These are phyloP conservation scores for Eucalyptus sideroxylon DNA, from an alignment of 345 rosid species.

Conservation along the genomic window DNA sequence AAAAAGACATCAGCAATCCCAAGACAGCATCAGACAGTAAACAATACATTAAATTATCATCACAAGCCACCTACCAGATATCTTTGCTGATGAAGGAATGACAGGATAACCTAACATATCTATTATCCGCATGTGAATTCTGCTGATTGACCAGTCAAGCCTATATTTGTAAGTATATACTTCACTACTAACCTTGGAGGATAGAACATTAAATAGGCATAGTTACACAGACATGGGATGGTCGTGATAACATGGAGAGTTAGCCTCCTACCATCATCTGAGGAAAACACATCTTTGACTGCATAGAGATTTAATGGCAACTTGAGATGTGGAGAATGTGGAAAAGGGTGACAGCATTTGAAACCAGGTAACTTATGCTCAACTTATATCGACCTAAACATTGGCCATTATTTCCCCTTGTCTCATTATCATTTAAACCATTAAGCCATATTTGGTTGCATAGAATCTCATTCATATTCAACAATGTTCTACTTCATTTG, in stretches of 20 bases:
- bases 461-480: background rate
- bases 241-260: background rate
- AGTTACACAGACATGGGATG: background rate
- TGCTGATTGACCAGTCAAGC: background rate
- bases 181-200: background rate
- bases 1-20: background rate
- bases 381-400: background rate
- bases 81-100: background rate
- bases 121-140: background rate
- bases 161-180: background rate
- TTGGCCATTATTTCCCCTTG: background rate
- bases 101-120: background rate
- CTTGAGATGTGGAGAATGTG: background rate
- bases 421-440: background rate
- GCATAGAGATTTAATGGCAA: background rate
- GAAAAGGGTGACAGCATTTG: background rate
- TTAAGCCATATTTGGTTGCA: background rate
- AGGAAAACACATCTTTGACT: background rate
- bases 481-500: background rate
- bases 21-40: background rate
- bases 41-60: background rate
- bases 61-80: background rate
- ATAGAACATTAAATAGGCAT: background rate
- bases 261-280: background rate
- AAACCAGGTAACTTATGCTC: background rate